Evolutionary conservation across 2,329 filamentous ascomycete genomes (phyloP).

Genomic region (Penicillium sp.): DNA sequence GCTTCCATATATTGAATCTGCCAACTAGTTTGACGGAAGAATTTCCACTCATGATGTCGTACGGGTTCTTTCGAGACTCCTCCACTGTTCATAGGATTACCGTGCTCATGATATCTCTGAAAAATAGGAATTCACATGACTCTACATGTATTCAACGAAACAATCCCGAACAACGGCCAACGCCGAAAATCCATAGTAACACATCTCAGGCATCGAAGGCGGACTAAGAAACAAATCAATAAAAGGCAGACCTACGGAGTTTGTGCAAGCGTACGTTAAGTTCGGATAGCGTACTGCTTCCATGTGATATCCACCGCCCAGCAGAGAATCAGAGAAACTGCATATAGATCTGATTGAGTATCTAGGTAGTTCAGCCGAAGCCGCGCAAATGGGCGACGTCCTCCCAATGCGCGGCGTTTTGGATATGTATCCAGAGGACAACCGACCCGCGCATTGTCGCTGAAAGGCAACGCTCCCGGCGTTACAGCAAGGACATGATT

Average conservation of each 20-base stretch:
- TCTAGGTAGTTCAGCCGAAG: slow-evolving; percentile 3
- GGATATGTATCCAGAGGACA: slow-evolving; percentile 15
- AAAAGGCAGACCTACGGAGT: background rate
- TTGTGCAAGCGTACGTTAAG: background rate
- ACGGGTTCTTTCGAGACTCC: no score
- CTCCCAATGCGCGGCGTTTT: slow-evolving; percentile 2
- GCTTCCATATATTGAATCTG: background rate
- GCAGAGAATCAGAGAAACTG: background rate
- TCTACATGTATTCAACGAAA: slow-evolving; percentile 20
- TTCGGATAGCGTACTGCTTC: background rate
- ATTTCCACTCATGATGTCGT: background rate
- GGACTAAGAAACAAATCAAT: no score
- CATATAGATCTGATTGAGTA: slow-evolving; percentile 3
- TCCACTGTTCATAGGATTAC: no score
- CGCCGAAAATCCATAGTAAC: slow-evolving; percentile 19
- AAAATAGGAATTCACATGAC: slow-evolving; percentile 14
- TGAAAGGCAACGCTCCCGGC: slow-evolving; percentile 19
- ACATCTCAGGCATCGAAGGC: slow-evolving; percentile 15
- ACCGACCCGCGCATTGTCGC: slow-evolving; percentile 20
- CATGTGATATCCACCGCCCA: background rate
- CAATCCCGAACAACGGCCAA: slow-evolving; percentile 9
- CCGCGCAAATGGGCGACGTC: slow-evolving; percentile 9
- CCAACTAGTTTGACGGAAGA: background rate
- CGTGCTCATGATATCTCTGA: slow-evolving; percentile 1
- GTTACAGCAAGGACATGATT: slow-evolving; percentile 15